Evolutionary conservation across 1,284 basidiomycete genomes (phyloP).

Genomic region (Paramarasmius palmivorus): DNA sequence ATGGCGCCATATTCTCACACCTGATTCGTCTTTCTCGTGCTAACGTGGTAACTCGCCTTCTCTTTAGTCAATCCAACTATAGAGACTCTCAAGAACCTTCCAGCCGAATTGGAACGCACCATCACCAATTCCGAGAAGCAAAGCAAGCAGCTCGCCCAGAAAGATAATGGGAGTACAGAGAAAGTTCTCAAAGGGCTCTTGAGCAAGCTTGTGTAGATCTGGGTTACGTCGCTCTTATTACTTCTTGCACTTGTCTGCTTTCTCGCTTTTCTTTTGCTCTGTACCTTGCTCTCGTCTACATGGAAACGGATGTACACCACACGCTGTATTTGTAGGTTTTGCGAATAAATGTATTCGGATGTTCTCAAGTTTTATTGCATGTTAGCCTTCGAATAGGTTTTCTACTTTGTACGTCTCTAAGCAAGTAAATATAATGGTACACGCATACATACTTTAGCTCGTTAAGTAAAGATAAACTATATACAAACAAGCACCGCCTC

Average conservation of each 20-base stretch:
- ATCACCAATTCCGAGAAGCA: constrained; percentile 15
- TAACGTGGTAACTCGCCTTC: background rate
- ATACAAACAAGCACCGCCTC: background rate
- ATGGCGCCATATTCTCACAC: background rate
- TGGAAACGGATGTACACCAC: no score
- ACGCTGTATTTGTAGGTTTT: no score
- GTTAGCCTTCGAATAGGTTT: no score
- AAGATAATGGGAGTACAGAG: constrained; percentile 9
- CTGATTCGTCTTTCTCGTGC: background rate
- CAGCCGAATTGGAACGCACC: constrained; percentile 11
- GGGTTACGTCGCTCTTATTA: no score
- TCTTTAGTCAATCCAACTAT: constrained; percentile 11
- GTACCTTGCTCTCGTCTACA: background rate
- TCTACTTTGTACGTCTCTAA: no score
- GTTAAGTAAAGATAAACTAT: background rate
- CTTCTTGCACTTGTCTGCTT: background rate
- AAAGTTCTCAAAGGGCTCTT: constrained; percentile 30
- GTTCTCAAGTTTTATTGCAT: no score
- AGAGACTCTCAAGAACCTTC: constrained; percentile 9
- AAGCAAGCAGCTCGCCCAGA: constrained; percentile 14
- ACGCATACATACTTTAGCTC: no score
- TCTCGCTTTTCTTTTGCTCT: background rate
- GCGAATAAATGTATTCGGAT: no score
- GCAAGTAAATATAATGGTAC: no score
- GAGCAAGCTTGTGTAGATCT: constrained; percentile 24